Evolutionary conservation across 2,329 filamentous ascomycete genomes (phyloP), one percentile per base, ranked within the genome.

Genomic region (Colletotrichum simmondsii): DNA sequence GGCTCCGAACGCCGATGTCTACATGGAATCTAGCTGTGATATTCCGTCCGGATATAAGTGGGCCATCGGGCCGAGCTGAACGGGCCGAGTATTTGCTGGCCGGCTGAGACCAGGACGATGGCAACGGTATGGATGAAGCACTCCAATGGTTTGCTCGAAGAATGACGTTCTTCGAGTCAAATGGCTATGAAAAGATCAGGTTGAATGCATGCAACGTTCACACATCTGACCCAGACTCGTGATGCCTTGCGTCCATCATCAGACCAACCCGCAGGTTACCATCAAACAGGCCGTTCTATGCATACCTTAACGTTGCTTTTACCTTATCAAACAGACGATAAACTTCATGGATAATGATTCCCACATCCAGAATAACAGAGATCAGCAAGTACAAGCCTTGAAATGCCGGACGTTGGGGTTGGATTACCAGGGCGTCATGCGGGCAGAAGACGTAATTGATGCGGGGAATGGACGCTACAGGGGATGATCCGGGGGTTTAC

Each of bases 401-500:
- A 67, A 67, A 12, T 67, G 68, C 68, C 68, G 32, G 49, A 49
- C 8, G 10, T 16, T 28, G 22, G 56, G 32, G 26, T 30, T 19
- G 28, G 26, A 49, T 30, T 8, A 28, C 5, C 10, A 22, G 19
- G 37, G 3, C 16, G 49, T 71, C 58, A 68, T 71, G 65, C 54
- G 59, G 65, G 12, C 62, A 32, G 52, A 49, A 22, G 65, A 69
- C 46, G 70, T 56, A 49, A 58, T 59, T 32, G 22, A 53, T 72
- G 70, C 65, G 70, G 70, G 65, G 65, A 65, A 69, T 66, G 42
- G 59, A 32, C 70, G 54, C 42, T 72, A 64, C 22, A 32, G 24
- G 42, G 30, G 67, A 3, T n/a, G 26, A 37, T 22, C 54, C 46
- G 42, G 14, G 2, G 53, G 24, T 11, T 53, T 69, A 54, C 65